These are phyloP conservation scores for Bipolaris gigantea DNA, from an alignment of 2,329 filamentous ascomycete genomes.

Conservation along the genomic window DNA sequence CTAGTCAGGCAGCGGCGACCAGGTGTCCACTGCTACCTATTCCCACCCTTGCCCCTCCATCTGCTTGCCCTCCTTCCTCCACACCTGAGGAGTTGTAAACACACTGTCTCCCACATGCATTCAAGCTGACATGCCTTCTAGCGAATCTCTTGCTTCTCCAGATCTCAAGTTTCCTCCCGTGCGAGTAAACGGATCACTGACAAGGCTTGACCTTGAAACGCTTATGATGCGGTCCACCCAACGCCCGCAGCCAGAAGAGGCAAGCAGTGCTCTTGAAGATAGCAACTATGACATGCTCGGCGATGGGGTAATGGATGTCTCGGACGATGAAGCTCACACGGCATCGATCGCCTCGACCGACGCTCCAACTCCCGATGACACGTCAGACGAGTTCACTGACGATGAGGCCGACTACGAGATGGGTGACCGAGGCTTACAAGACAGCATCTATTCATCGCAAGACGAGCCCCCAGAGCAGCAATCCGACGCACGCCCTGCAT, in stretches of 20 bases:
- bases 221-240: constrained; percentile 42
- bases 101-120: constrained; percentile 14
- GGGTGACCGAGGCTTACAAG: constrained; percentile 20
- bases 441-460: constrained; percentile 26
- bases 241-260: constrained; percentile 29
- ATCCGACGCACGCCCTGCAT: constrained; percentile 18
- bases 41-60: constrained; percentile 13
- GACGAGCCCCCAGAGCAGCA: constrained; percentile 18
- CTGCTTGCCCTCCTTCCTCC: constrained; percentile 10
- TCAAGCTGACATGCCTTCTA: constrained; percentile 37
- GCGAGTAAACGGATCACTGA: constrained; percentile 36
- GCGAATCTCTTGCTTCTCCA: constrained; percentile 29
- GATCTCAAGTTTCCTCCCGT: constrained; percentile 39
- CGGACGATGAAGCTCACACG: constrained; percentile 44
- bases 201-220: constrained; percentile 37
- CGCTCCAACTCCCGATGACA: constrained; percentile 38
- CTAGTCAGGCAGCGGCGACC: constrained; percentile 30
- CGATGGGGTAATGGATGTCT: constrained; percentile 35
- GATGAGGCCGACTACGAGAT: constrained; percentile 37
- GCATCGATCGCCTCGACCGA: constrained; percentile 43
- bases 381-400: constrained; percentile 34
- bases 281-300: constrained; percentile 42
- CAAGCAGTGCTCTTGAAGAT: constrained; percentile 37
- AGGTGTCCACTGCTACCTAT: constrained; percentile 18
- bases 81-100: constrained; percentile 6